Conservation (phyloP, 2,329 filamentous ascomycete genomes). For the Sporothrix schenckii region DNA sequence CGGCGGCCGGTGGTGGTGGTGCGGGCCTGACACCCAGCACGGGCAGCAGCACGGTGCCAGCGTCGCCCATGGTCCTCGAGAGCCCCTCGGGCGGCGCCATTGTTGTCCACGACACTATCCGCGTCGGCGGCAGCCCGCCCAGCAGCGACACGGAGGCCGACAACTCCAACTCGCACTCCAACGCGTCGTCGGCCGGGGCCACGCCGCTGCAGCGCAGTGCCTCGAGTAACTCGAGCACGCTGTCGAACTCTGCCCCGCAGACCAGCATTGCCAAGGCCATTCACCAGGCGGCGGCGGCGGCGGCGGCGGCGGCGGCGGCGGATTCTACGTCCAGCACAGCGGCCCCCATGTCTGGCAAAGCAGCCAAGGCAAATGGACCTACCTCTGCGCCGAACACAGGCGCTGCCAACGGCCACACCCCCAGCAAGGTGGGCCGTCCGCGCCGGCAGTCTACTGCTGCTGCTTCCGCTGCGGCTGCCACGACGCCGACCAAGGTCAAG, state of each 20-base stretch:
- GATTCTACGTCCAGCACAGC: not conserved
- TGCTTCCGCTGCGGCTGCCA: not conserved
- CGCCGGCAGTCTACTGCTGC: constrained; percentile 15
- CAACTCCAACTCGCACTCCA: not conserved
- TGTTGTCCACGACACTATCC: constrained; percentile 61
- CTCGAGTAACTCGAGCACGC: not conserved
- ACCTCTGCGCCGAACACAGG: constrained; percentile 8
- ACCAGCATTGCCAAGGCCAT: constrained; percentile 2
- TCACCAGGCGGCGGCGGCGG: not conserved
- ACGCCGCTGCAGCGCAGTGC: constrained; percentile 29
- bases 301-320: not conserved
- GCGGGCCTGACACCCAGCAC: not conserved
- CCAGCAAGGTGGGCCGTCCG: constrained; percentile 24
- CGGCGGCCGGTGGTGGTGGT: not conserved
- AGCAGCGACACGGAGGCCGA: constrained; percentile 42
- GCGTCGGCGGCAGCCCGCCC: constrained; percentile 53
- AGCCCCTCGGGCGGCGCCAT: constrained; percentile 47
- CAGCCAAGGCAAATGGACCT: not conserved
- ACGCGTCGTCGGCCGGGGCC: constrained; percentile 35
- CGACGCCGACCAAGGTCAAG: constrained; percentile 14
- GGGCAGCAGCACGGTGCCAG: not conserved
- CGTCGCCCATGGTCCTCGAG: constrained; percentile 39
- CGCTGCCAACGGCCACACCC: constrained; percentile 18
- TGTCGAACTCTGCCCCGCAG: constrained; percentile 5
- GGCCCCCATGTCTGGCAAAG: not conserved